Percentiles rank a stretch among this genome's conserved stretches.
Evolutionary conservation across 805 yeast genomes (phyloP).

Genomic region (Teunomyces kruisii): DNA sequence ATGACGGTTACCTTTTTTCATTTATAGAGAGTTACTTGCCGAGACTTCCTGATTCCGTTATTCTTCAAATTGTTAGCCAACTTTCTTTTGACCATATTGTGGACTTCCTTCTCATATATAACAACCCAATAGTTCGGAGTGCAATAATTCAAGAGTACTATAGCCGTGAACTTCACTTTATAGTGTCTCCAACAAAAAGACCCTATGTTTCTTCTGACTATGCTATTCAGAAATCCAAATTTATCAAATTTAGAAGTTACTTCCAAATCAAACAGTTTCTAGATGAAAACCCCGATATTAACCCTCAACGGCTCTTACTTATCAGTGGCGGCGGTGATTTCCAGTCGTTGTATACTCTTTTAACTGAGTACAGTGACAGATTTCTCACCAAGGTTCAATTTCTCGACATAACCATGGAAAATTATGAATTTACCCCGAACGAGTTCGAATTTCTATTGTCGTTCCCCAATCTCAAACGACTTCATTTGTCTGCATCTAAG

Average conservation of each 20-base stretch:
- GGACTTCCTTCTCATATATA: slow-evolving; percentile 23
- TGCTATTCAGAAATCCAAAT: slow-evolving; percentile 5
- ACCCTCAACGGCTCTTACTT: slow-evolving; percentile 26
- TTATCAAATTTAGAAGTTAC: slow-evolving; percentile 18
- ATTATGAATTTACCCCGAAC: slow-evolving; percentile 16
- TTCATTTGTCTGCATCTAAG: slow-evolving; percentile 29
- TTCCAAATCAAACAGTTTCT: slow-evolving; percentile 35
- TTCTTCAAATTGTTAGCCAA: slow-evolving; percentile 15
- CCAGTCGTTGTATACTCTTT: slow-evolving; percentile 23
- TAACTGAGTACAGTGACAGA: slow-evolving; percentile 18
- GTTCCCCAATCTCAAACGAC: slow-evolving; percentile 24
- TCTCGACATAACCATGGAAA: slow-evolving; percentile 32
- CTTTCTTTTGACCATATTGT: slow-evolving; percentile 21
- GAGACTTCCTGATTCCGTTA: slow-evolving; percentile 22
- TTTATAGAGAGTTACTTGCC: slow-evolving; percentile 13
- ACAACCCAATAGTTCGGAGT: slow-evolving; percentile 15
- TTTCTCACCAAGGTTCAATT: slow-evolving; percentile 10
- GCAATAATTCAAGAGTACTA: slow-evolving; percentile 26
- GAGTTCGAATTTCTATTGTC: slow-evolving; percentile 24
- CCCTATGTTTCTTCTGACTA: slow-evolving; percentile 14
- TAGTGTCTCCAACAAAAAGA: slow-evolving; percentile 29
- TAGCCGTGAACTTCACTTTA: slow-evolving; percentile 31
- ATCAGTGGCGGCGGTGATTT: slow-evolving; percentile 31
- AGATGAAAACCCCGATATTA: slow-evolving; percentile 24
- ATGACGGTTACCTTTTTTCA: slow-evolving; percentile 3